Evolutionary conservation across 208 protist genomes (phyloP).

Genomic region (Wallacemonas rigidus): DNA sequence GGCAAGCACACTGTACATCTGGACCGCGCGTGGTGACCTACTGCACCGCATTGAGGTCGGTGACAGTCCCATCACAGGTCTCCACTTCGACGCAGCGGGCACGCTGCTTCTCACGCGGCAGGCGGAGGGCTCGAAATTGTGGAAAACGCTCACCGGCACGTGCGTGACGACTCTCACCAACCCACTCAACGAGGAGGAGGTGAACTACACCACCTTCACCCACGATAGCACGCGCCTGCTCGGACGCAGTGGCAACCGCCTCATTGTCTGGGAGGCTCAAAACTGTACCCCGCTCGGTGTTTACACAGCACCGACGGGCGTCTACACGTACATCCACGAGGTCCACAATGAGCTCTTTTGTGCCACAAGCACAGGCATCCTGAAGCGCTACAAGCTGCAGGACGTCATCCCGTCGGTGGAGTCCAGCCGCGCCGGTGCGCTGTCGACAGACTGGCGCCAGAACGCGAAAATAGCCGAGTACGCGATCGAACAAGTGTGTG

Average conservation of each 20-base stretch:
- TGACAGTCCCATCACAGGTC: conserved; percentile 51
- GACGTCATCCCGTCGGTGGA: conserved; percentile 59
- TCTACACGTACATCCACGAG: conserved; percentile 59
- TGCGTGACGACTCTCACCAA: conserved; percentile 36
- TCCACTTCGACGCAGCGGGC: conserved; percentile 64
- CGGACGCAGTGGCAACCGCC: conserved; percentile 39
- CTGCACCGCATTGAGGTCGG: conserved; percentile 64
- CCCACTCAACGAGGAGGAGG: conserved; percentile 29
- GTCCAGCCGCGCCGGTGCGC: conserved; percentile 39
- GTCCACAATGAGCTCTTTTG: conserved; percentile 46
- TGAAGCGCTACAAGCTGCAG: conserved; percentile 58
- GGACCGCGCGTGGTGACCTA: conserved; percentile 61
- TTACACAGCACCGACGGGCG: conserved; percentile 45
- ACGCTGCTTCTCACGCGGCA: conserved; percentile 59
- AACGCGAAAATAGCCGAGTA: conserved; percentile 65
- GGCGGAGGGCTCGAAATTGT: conserved; percentile 51
- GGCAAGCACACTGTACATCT: conserved; percentile 64
- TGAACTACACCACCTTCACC: conserved; percentile 56
- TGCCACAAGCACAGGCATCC: conserved; percentile 49
- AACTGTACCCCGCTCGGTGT: conserved; percentile 48
- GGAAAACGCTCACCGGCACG: conserved; percentile 59
- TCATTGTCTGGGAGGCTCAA: conserved; percentile 65
- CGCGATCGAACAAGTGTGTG: conserved; percentile 38
- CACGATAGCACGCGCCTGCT: conserved; percentile 64
- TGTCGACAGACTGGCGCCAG: conserved; percentile 56